These are phyloP conservation scores for Sclerotiophoma versabilis DNA, from an alignment of 2,329 filamentous ascomycete species.

Conservation along the genomic window DNA sequence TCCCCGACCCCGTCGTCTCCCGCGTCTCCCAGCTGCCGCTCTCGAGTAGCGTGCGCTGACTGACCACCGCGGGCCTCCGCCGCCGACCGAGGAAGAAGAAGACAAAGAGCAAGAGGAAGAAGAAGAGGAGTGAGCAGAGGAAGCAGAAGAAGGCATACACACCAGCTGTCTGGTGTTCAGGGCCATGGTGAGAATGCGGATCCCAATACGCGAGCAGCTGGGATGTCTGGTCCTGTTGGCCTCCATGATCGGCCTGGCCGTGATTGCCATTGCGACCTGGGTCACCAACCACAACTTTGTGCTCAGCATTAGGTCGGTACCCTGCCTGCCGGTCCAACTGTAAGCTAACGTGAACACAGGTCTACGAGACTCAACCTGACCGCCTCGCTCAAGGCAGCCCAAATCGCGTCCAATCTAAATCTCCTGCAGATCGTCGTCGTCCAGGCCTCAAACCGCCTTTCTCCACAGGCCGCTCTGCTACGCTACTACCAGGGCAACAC, in stretches of 20 bases:
- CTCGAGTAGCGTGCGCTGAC: constrained; percentile 25
- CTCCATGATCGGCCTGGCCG: constrained; percentile 75
- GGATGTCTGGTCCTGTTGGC: constrained; percentile 78
- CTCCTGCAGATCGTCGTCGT: constrained; percentile 78
- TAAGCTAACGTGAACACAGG: constrained; percentile 28
- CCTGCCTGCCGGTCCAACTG: neutral
- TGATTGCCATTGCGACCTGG: constrained; percentile 79
- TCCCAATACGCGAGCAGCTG: constrained; percentile 88
- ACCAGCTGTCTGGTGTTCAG: constrained; percentile 3
- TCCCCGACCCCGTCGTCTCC: constrained; percentile 22
- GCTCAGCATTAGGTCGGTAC: constrained; percentile 16
- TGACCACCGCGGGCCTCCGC: constrained; percentile 17
- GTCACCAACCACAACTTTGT: constrained; percentile 35
- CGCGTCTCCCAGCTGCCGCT: constrained; percentile 19
- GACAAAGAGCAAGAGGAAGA: too few relatives aligned
- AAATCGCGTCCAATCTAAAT: constrained; percentile 79
- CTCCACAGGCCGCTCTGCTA: constrained; percentile 60
- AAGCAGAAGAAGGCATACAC: too few relatives aligned
- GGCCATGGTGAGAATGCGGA: constrained; percentile 69
- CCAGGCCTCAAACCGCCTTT: constrained; percentile 70
- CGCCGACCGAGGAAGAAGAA: too few relatives aligned
- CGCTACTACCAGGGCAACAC: constrained; percentile 65
- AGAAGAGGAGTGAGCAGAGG: too few relatives aligned
- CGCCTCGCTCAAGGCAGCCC: constrained; percentile 84
- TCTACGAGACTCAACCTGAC: constrained; percentile 74